phyloP scores from a whole-genome alignment of 139 green algal species.

The Chlamydomonas sphaeroides region DNA sequence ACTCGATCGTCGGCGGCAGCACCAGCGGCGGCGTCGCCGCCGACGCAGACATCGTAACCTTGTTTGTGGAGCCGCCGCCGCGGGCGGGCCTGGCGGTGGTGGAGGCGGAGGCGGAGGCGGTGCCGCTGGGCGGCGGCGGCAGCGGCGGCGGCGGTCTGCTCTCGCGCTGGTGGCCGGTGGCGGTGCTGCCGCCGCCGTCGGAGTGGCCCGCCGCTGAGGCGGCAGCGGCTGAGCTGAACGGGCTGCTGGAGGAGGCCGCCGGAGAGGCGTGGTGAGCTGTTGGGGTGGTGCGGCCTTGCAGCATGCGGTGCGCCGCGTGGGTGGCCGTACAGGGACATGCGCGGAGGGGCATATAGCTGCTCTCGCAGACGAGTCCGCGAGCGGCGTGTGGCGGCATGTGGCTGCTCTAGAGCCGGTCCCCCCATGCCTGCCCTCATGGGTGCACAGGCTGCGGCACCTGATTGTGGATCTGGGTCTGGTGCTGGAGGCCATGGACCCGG shows the following conservation, averaged over 20 bases:
- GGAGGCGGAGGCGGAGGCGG: not conserved
- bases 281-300: too few relatives aligned
- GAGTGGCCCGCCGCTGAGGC: not conserved
- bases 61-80: conserved; percentile 15
- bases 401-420: not conserved
- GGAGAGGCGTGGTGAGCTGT: not conserved
- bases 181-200: conserved; percentile 24
- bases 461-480: conserved; percentile 32
- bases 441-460: conserved; percentile 2
- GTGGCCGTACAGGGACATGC: too few relatives aligned
- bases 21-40: not conserved
- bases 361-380: too few relatives aligned
- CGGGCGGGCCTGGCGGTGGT: conserved; percentile 6
- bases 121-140: not conserved
- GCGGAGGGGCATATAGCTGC: too few relatives aligned
- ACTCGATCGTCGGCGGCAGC: too few relatives aligned
- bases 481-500: conserved; percentile 22
- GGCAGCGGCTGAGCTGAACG: conserved; percentile 31
- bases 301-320: too few relatives aligned
- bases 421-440: not conserved
- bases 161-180: conserved; percentile 27
- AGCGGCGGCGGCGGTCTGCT: conserved; percentile 6
- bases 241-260: not conserved
- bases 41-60: not conserved
- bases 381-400: too few relatives aligned